Percentiles rank a stretch among this genome's conserved stretches.
phyloP scores from a whole-genome alignment of 2,329 filamentous ascomycete species.

The Colletotrichum sp. region DNA sequence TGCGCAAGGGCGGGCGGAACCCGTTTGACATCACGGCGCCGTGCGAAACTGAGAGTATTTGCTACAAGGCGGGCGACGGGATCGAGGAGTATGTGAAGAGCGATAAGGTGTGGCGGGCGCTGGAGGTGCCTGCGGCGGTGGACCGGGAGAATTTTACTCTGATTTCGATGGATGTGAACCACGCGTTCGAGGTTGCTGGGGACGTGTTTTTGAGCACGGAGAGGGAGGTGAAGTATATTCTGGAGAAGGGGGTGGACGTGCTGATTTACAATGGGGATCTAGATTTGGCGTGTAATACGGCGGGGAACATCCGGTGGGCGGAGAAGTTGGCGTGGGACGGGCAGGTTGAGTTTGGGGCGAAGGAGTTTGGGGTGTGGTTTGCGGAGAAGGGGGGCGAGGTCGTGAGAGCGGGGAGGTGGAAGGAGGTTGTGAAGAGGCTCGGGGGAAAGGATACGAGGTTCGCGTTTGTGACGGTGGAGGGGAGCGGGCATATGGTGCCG shows the following conservation, averaged over 20 bases:
- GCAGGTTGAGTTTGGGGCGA: slow-evolving; percentile 43
- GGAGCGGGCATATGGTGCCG: slow-evolving; percentile 45
- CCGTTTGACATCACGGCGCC: slow-evolving; percentile 47
- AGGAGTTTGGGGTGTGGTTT: slow-evolving; percentile 25
- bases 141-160: background rate
- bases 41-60: slow-evolving; percentile 41
- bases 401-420: background rate
- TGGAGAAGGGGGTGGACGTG: slow-evolving; percentile 22
- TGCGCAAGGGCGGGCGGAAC: slow-evolving; percentile 42
- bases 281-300: slow-evolving; percentile 25
- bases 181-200: slow-evolving; percentile 21
- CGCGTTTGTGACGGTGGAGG: slow-evolving; percentile 34
- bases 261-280: slow-evolving; percentile 29
- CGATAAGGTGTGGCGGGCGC: slow-evolving; percentile 19
- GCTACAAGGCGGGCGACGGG: slow-evolving; percentile 35
- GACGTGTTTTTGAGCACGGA: slow-evolving; percentile 16
- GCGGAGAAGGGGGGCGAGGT: slow-evolving; percentile 3
- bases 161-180: slow-evolving; percentile 3
- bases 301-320: slow-evolving; percentile 38
- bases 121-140: slow-evolving; percentile 23
- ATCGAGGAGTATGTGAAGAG: slow-evolving; percentile 30
- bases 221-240: background rate
- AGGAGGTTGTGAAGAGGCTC: slow-evolving; percentile 2
- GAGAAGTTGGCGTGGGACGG: slow-evolving; percentile 47
- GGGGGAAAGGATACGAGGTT: slow-evolving; percentile 9